phyloP scores from a whole-genome alignment of 495 filamentous ascomycete species.

The Penicillium robsamsonii region DNA sequence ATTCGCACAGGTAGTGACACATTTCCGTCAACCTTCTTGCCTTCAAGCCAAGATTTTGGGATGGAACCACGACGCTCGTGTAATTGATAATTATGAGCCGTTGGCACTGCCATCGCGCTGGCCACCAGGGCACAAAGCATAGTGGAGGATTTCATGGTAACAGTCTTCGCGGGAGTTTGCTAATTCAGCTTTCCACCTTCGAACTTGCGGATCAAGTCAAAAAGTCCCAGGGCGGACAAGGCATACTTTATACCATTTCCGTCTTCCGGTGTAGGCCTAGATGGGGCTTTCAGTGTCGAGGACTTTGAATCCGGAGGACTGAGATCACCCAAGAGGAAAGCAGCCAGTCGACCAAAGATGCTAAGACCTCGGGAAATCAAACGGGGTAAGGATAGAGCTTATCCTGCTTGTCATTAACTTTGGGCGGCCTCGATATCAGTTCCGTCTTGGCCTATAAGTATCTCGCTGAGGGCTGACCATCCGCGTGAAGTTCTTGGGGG shows the following conservation, averaged over 20 bases:
- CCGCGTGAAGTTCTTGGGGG: background rate
- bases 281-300: constrained; percentile 12
- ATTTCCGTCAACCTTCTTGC: constrained; percentile 26
- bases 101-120: constrained; percentile 31
- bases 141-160: constrained; percentile 33
- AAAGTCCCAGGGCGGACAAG: background rate
- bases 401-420: background rate
- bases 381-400: constrained; percentile 9
- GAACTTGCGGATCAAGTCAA: too few relatives aligned
- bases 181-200: background rate
- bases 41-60: constrained; percentile 35
- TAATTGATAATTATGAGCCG: constrained; percentile 29
- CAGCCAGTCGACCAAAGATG: constrained; percentile 15
- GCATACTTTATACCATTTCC: constrained; percentile 13
- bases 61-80: constrained; percentile 42
- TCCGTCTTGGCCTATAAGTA: background rate
- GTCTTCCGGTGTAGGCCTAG: constrained; percentile 10
- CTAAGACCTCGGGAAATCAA: constrained; percentile 15
- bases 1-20: constrained; percentile 53
- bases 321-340: constrained; percentile 5
- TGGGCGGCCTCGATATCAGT: background rate
- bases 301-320: constrained; percentile 2
- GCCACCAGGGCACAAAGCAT: constrained; percentile 31
- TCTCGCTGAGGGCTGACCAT: background rate
- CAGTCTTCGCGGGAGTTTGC: background rate